These are phyloP conservation scores for Lactarius indigo DNA, from an alignment of 768 basidiomycete species.

Conservation along the genomic window DNA sequence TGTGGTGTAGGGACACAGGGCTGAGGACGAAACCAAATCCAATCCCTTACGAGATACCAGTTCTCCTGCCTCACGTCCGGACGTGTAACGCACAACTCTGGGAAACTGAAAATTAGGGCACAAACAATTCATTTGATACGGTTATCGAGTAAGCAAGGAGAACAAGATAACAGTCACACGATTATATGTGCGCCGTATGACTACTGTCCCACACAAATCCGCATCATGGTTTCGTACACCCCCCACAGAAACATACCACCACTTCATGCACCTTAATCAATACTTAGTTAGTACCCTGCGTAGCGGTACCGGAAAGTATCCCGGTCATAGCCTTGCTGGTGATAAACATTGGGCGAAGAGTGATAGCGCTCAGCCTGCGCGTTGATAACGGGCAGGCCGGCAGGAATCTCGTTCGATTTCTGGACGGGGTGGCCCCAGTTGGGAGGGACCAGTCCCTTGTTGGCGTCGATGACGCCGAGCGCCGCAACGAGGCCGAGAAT, in stretches of 20 bases:
- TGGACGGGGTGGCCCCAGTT: conserved; percentile 19
- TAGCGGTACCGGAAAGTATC: conserved; percentile 5
- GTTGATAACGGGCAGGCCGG: not conserved
- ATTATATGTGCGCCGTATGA: not conserved
- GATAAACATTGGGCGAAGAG: not conserved
- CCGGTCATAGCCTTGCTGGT: not conserved
- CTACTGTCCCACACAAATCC: not conserved
- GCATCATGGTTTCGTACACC: no score
- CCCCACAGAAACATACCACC: not conserved
- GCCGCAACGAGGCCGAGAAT: conserved; percentile 21
- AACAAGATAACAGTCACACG: no score
- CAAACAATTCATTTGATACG: not conserved
- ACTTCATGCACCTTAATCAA: not conserved
- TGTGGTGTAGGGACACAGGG: no score
- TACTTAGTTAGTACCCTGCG: not conserved
- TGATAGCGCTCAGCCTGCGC: not conserved
- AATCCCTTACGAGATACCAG: no score
- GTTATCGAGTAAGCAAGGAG: not conserved
- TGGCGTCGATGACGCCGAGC: conserved; percentile 5
- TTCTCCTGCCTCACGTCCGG: no score
- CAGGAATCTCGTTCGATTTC: not conserved
- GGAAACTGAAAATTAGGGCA: no score
- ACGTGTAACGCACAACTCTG: no score
- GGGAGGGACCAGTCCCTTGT: conserved; percentile 11
- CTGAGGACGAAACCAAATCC: no score